These are phyloP conservation scores for Rostrohypoxylon terebratum DNA, from an alignment of 495 filamentous ascomycete genomes.

Conservation along the genomic window DNA sequence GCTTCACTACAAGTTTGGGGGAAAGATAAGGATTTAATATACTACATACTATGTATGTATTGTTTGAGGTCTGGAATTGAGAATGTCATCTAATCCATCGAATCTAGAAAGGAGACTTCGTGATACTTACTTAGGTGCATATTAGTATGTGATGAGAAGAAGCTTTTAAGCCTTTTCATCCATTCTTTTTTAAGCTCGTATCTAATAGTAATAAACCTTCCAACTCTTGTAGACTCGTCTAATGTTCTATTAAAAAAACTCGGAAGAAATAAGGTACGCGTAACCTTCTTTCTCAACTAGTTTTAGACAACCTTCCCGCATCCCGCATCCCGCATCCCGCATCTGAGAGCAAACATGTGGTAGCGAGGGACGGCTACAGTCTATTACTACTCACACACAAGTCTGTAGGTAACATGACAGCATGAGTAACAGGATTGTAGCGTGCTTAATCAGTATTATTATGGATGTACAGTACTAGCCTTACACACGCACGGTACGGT, in stretches of 20 bases:
- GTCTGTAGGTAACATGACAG: constrained; percentile 15
- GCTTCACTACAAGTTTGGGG: neutral
- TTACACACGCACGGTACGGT: neutral
- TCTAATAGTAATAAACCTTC: constrained; percentile 33
- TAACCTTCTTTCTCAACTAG: constrained; percentile 34
- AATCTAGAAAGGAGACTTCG: constrained; percentile 24
- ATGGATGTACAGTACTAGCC: neutral
- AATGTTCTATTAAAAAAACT: constrained; percentile 20
- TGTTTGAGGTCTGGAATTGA: constrained; percentile 18
- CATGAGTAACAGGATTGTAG: constrained; percentile 11
- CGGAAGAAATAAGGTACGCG: constrained; percentile 31
- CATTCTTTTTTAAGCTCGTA: constrained; percentile 17
- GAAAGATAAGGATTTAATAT: neutral
- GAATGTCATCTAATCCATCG: too few species aligned
- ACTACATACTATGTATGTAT: too few species aligned
- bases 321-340: constrained; percentile 7
- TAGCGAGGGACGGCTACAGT: constrained; percentile 37
- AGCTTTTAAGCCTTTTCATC: constrained; percentile 19
- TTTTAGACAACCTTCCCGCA: constrained; percentile 34
- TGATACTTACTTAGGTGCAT: too few species aligned
- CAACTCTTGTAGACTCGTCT: constrained; percentile 23
- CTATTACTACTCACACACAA: constrained; percentile 10
- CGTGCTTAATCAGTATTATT: too few species aligned
- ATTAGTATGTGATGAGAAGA: constrained; percentile 18
- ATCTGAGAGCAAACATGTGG: constrained; percentile 15